Evolutionary conservation across 331 rosid genomes (phyloP).

Genomic region (Rosa hybrid): DNA sequence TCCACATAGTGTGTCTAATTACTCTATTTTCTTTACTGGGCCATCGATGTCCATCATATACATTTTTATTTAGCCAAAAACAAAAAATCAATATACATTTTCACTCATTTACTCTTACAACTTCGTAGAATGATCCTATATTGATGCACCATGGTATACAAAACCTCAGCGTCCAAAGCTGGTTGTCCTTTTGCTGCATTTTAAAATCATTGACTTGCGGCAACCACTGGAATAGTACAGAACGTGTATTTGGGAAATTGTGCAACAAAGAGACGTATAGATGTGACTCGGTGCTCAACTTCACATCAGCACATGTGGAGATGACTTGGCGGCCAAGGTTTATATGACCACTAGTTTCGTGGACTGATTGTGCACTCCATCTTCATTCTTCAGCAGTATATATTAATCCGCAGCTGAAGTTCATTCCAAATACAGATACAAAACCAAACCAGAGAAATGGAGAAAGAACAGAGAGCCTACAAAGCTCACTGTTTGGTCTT

Average conservation of each 20-base stretch:
- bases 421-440: not conserved
- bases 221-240: no score
- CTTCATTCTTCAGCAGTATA: not conserved
- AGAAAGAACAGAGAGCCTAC: not conserved
- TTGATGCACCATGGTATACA: not conserved
- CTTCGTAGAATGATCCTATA: no score
- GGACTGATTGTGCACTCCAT: constrained; percentile 2
- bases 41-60: not conserved
- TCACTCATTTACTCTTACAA: not conserved
- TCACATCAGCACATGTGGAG: not conserved
- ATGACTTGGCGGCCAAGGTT: not conserved
- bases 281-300: not conserved
- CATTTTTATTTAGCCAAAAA: no score
- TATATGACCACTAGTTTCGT: not conserved
- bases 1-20: no score
- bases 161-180: not conserved
- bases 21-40: no score
- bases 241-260: not conserved
- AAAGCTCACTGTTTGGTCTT: constrained; percentile 39
- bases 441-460: constrained; percentile 1
- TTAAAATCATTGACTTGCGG: not conserved
- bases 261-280: not conserved
- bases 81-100: not conserved
- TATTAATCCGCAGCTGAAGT: not conserved
- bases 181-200: not conserved